Evolutionary conservation across 371 early-diverging fungal genomes (phyloP).

Genomic region (Syncephalastrum racemosum): DNA sequence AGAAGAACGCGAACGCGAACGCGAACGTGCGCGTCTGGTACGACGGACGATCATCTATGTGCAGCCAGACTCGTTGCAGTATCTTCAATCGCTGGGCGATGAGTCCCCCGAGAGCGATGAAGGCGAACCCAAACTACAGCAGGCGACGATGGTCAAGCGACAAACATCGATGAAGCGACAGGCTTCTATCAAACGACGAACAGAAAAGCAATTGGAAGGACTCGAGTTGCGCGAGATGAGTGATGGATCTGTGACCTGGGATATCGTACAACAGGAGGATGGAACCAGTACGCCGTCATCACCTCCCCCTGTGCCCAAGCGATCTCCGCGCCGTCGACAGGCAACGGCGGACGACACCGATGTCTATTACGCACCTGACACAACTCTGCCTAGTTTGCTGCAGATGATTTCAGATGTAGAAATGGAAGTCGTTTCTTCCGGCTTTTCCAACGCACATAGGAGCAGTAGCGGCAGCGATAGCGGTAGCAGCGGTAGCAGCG

Average conservation of each 20-base stretch:
- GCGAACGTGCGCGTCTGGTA: conserved; percentile 18
- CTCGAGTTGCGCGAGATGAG: conserved; percentile 52
- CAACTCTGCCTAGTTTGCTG: conserved; percentile 34
- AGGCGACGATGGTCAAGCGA: conserved; percentile 14
- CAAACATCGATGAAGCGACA: conserved; percentile 20
- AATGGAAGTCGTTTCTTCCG: conserved; percentile 3
- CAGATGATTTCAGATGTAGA: conserved; percentile 33
- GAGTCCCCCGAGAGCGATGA: conserved; percentile 13
- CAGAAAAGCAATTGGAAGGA: conserved; percentile 22
- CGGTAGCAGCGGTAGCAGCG: too few species aligned
- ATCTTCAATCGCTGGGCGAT: conserved; percentile 6
- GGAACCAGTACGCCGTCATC: conserved; percentile 12
- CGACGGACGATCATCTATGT: conserved; percentile 31
- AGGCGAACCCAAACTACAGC: conserved; percentile 8
- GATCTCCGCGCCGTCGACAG: conserved; percentile 36
- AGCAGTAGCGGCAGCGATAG: too few species aligned
- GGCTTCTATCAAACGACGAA: conserved; percentile 7
- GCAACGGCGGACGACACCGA: conserved; percentile 26
- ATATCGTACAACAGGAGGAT: conserved; percentile 31
- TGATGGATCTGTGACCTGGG: conserved; percentile 49
- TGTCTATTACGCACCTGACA: conserved; percentile 41
- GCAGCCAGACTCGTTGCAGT: conserved; percentile 29
- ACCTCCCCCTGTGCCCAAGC: conserved; percentile 41
- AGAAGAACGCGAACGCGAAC: too few species aligned
- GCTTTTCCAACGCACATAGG: too few species aligned